Percentiles rank a stretch among this genome's conserved stretches.
phyloP scores from a whole-genome alignment of 106 monocot species.

The Phalaenopsis aphrodite region DNA sequence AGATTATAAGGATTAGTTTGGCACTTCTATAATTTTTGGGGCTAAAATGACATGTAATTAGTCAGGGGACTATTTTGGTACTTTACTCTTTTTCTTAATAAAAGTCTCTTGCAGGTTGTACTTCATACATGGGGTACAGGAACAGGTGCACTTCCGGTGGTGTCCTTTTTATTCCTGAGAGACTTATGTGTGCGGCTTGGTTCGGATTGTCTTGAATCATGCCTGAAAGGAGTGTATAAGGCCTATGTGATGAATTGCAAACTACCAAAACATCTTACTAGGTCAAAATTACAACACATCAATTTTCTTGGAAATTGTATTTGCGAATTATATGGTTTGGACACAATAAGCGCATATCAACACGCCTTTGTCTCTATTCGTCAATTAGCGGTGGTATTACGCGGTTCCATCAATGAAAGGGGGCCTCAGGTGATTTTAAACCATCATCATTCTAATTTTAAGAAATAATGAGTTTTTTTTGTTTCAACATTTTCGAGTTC shows the following conservation, averaged over 20 bases:
- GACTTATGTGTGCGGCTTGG: constrained; percentile 84
- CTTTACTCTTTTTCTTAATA: not conserved
- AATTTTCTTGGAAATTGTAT: constrained; percentile 94
- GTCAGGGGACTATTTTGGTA: no score
- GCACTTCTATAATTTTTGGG: no score
- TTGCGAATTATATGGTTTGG: constrained; percentile 74
- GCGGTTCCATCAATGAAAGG: constrained; percentile 63
- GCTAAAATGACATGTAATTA: no score
- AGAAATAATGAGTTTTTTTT: not conserved
- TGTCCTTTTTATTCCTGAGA: constrained; percentile 87
- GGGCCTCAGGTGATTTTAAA: constrained; percentile 49
- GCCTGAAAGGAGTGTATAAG: constrained; percentile 86
- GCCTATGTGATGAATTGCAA: constrained; percentile 86
- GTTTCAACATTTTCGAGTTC: not conserved
- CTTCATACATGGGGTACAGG: constrained; percentile 87
- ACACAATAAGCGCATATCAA: constrained; percentile 67
- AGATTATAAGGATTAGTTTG: no score
- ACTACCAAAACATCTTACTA: constrained; percentile 55
- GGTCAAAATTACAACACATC: constrained; percentile 77
- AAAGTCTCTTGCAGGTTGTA: constrained; percentile 38
- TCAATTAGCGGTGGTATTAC: constrained; percentile 71
- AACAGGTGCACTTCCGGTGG: constrained; percentile 68
- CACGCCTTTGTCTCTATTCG: constrained; percentile 89
- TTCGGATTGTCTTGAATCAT: constrained; percentile 83
- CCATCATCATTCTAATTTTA: not conserved